Percentiles rank a stretch among this genome's conserved stretches.
phyloP scores from a whole-genome alignment of 371 early-diverging fungal genomes.

The Massospora cicadina region DNA sequence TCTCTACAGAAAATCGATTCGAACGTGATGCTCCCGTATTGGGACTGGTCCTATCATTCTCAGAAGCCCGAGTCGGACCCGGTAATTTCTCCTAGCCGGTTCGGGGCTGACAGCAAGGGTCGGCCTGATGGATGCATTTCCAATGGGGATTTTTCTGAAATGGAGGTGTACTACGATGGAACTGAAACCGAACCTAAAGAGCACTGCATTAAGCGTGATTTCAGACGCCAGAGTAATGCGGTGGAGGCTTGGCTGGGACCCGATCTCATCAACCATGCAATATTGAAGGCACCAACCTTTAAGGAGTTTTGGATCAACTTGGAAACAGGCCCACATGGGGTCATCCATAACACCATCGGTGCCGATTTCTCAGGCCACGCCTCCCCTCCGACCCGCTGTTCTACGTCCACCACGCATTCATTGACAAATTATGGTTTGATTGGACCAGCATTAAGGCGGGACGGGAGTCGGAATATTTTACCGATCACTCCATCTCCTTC shows the following conservation, averaged over 20 bases:
- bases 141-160: constrained; percentile 3
- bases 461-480: neutral
- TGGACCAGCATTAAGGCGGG: neutral
- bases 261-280: neutral
- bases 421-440: constrained; percentile 11
- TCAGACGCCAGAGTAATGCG: neutral
- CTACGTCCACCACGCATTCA: constrained; percentile 13
- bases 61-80: constrained; percentile 4
- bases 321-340: constrained; percentile 7
- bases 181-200: neutral
- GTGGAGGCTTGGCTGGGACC: neutral
- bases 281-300: neutral
- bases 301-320: neutral
- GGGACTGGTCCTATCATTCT: constrained; percentile 11
- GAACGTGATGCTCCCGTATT: constrained; percentile 8
- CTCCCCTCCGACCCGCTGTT: constrained; percentile 10
- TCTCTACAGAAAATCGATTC: constrained; percentile 6
- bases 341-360: constrained; percentile 9
- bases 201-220: neutral
- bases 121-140: neutral
- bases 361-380: constrained; percentile 8
- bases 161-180: neutral
- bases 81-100: neutral
- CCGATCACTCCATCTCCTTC: neutral
- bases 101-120: neutral